Evolutionary conservation across 768 basidiomycete genomes (phyloP), one percentile per base, ranked within the genome.

Genomic region (Hortiboletus campestris): DNA sequence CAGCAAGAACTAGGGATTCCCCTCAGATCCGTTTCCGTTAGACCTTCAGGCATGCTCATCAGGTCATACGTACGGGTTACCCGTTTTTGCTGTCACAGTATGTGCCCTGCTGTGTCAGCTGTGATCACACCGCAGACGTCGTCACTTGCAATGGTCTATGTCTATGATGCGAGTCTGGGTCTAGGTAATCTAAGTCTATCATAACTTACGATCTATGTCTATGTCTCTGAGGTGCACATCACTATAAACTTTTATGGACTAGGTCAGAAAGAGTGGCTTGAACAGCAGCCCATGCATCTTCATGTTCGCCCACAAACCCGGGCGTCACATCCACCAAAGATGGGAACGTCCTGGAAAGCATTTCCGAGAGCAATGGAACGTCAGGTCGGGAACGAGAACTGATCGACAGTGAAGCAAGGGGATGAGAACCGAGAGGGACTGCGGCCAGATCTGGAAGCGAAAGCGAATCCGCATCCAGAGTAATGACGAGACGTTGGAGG

Each of bases 301-400:
- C 70, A 28, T 73, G 59, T 40, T 69, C 71, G 25, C 61, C 55
- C 5, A 60, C 65, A 53, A 72, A 59, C 6, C 63, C 72, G 8
- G 75, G 74, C 12, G 74, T 74, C 14, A 79, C 60, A 22, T 70
- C 61, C 42, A 48, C 36, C 50, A 81, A 58, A 10, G 60, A 70
- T 19, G 80, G 78, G 45, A 81, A 80, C n/a, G 78, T 46, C 17
- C 50, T 55, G 17, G 65, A 63, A 14, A 80, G 67, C 50, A 67
- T 65, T 1, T 39, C 53, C 9, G 73, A 74, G 43, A 75, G 43
- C 35, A 55, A 51, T 0, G 57, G 11, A 25, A 67, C 58, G 45
- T 77, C 62, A 12, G 73, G 65, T 20, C 63, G 60, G 4, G 65
- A 64, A 32, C 67, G 62, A 32, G 70, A 72, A 22, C 69, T 67